Evolutionary conservation across 2,329 filamentous ascomycete species (phyloP), one percentile per base, ranked within the genome.

Genomic region (Pseudocercospora macadamiae): DNA sequence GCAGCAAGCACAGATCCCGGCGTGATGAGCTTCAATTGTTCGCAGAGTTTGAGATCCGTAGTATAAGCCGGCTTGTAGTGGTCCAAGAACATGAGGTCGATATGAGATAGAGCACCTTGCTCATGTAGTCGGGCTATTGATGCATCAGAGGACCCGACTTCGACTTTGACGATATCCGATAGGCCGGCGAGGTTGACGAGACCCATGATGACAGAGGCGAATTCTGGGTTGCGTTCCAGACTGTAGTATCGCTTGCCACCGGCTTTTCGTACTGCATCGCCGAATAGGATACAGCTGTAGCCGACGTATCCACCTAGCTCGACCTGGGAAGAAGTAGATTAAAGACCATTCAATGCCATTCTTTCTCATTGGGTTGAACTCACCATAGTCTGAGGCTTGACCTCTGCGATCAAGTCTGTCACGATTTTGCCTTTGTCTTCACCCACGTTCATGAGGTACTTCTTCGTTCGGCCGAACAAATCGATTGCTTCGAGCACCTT

Each of bases 251-350:
- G 77, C 64, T 82, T 79, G 2, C 88, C 89, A 9, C 87, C 88
- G 2, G 82, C 82, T 51, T 82, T 79, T 58, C 83, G 83, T 14
- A 90, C 77, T 0, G 87, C 86, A 32, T 85, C 80, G 44, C 84
- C 89, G 69, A 93, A 93, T 1, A 91, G 79, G 59, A 95, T 86
- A 59, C 87, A 87, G 0, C 90, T 93, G 77, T 95, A 95, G 39
- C 90, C 90, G 18, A 92, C 82, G 73, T 93, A 95, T 49, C 89
- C 88, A 47, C 91, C 90, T 0, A 95, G 80, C 71, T 96, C 90
- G 47, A 93, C 81, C 78, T 80, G 58, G 3, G 14, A 23, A 21
- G 10, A 34, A 9, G 10, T 26, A n/a, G n/a, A n/a, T n/a, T n/a
- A n/a, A n/a, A n/a, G n/a, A n/a, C n/a, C 23, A 45, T 34, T 6